phyloP scores from a whole-genome alignment of 768 basidiomycete species.

The Trametes cinnabarina region DNA sequence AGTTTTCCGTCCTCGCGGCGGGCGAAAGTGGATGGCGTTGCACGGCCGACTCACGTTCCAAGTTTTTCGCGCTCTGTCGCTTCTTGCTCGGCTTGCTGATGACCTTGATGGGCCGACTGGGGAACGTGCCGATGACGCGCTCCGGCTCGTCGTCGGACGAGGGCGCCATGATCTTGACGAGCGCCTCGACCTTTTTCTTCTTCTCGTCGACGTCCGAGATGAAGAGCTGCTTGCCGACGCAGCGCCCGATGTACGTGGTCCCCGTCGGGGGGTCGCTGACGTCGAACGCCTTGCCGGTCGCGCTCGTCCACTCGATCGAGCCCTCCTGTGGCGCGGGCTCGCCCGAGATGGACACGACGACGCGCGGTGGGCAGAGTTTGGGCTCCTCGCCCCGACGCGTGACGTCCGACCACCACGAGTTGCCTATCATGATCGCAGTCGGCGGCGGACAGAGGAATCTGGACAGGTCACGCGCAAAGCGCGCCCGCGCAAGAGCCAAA shows the following conservation, averaged over 20 bases:
- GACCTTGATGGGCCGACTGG: conserved; percentile 94
- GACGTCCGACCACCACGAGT: conserved; percentile 91
- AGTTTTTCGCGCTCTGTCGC: conserved; percentile 88
- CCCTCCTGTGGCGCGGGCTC: conserved; percentile 85
- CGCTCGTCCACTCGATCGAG: conserved; percentile 82
- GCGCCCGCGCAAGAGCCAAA: conserved; percentile 14
- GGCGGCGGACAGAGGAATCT: conserved; percentile 93
- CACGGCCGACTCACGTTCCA: conserved; percentile 66
- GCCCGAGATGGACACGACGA: conserved; percentile 89
- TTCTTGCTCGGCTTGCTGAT: conserved; percentile 99
- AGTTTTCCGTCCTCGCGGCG: too few species aligned
- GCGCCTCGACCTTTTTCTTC: conserved; percentile 92
- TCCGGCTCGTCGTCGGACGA: conserved; percentile 79
- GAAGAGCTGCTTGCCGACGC: conserved; percentile 92
- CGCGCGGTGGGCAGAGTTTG: conserved; percentile 72
- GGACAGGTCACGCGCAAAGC: conserved; percentile 6
- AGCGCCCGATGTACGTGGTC: conserved; percentile 88
- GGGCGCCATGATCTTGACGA: conserved; percentile 84
- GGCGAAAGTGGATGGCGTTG: too few species aligned
- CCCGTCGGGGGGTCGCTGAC: conserved; percentile 73
- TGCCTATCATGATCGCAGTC: conserved; percentile 90
- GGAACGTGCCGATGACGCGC: conserved; percentile 83
- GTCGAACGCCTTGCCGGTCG: conserved; percentile 83
- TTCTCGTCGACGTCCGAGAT: conserved; percentile 95
- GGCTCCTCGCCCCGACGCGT: conserved; percentile 71